phyloP scores from a whole-genome alignment of 1,284 basidiomycete species.

The Coniferiporia weirii region DNA sequence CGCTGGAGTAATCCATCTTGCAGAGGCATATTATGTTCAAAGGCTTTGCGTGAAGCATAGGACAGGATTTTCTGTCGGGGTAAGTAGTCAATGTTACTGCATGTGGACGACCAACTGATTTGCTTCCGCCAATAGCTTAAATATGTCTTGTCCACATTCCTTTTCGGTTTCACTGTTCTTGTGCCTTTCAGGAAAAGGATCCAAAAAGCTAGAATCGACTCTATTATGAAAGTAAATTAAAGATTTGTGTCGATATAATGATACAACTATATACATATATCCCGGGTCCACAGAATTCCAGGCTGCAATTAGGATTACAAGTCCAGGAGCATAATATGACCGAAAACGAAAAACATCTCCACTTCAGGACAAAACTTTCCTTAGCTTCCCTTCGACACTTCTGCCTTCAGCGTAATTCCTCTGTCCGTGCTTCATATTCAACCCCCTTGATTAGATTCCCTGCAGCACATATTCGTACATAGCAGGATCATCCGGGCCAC shows the following conservation, averaged over 20 bases:
- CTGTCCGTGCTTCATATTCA: constrained; percentile 61
- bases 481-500: constrained; percentile 51
- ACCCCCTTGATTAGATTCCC: constrained; percentile 54
- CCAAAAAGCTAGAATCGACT: constrained; percentile 63
- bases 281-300: background rate
- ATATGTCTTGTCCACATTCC: constrained; percentile 46
- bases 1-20: constrained; percentile 33
- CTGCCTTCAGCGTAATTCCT: constrained; percentile 12
- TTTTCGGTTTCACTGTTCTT: constrained; percentile 52
- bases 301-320: no score
- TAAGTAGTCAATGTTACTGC: constrained; percentile 32
- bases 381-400: constrained; percentile 10
- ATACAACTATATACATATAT: background rate
- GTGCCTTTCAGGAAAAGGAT: constrained; percentile 48
- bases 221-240: constrained; percentile 55
- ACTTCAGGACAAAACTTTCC: background rate
- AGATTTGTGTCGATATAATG: background rate
- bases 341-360: background rate
- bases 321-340: background rate
- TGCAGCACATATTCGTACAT: constrained; percentile 61
- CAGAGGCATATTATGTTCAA: constrained; percentile 51
- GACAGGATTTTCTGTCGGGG: constrained; percentile 47
- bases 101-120: constrained; percentile 14
- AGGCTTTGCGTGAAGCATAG: constrained; percentile 51
- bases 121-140: constrained; percentile 33